Conservation (phyloP, 2,329 filamentous ascomycete genomes). For the Fusarium agapanthi region DNA sequence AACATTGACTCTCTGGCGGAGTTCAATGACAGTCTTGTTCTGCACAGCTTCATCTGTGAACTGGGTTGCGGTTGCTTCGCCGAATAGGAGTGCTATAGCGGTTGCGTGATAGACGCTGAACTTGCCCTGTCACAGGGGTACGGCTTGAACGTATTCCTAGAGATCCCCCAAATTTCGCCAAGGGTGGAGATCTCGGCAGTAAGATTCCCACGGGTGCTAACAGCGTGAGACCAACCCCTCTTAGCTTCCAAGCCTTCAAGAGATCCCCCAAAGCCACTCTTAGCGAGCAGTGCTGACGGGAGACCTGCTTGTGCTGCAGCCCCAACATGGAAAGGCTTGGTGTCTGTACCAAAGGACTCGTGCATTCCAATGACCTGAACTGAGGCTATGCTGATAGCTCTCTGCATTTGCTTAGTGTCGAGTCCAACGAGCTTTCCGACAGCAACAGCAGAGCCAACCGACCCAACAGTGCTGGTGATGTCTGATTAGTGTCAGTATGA, state of each 20-base stretch:
- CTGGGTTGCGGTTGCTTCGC: neutral
- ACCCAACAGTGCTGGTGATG: neutral
- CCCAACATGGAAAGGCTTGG: neutral
- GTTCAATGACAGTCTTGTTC: neutral
- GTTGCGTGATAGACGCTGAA: constrained; percentile 6
- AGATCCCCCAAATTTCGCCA: neutral
- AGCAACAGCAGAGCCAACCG: neutral
- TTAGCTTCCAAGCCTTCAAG: neutral
- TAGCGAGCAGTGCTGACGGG: neutral
- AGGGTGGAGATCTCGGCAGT: neutral
- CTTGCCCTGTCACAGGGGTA: neutral
- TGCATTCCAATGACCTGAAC: constrained; percentile 4
- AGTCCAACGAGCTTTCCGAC: neutral
- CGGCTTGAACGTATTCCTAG: neutral
- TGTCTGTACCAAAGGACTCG: neutral
- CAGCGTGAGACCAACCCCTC: neutral
- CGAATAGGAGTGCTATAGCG: neutral
- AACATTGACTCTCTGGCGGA: neutral
- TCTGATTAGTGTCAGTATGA: neutral
- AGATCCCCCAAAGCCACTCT: neutral
- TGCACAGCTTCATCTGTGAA: neutral
- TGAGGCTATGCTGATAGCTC: neutral
- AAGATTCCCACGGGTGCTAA: neutral
- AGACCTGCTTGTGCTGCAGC: neutral
- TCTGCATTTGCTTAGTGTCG: neutral